Evolutionary conservation across 306 rosid species (phyloP).

Genomic region (Sophora flavescens): DNA sequence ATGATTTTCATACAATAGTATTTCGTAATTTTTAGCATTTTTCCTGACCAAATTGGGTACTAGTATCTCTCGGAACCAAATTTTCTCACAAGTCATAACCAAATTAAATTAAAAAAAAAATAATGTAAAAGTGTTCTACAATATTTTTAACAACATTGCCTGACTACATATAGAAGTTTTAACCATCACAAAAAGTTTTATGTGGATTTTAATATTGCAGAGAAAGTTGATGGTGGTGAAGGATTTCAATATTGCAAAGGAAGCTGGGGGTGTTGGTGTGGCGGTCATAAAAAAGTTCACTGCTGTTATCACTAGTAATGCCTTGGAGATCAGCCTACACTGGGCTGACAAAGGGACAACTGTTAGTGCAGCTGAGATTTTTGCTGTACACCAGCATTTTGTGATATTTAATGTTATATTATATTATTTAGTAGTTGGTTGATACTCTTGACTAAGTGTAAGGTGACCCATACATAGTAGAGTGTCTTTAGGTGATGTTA

Average conservation of each 20-base stretch:
- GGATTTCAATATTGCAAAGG: slow-evolving; percentile 49
- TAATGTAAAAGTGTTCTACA: not conserved
- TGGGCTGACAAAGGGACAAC: slow-evolving; percentile 54
- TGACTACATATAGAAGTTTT: not conserved
- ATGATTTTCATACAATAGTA: too few relatives aligned
- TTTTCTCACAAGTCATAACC: slow-evolving; percentile 20
- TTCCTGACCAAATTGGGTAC: not conserved
- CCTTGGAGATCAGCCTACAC: slow-evolving; percentile 42
- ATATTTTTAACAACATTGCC: not conserved
- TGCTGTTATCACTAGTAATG: slow-evolving; percentile 6
- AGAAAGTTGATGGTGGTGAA: slow-evolving; percentile 22
- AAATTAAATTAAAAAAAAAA: slow-evolving; percentile 3
- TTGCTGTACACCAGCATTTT: too few relatives aligned
- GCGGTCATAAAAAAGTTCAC: not conserved
- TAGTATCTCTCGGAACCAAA: slow-evolving; percentile 3
- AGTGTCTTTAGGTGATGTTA: too few relatives aligned
- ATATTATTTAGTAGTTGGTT: too few relatives aligned
- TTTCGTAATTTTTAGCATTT: too few relatives aligned
- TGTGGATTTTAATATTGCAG: slow-evolving; percentile 38
- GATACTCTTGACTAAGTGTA: too few relatives aligned
- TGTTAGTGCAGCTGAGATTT: too few relatives aligned
- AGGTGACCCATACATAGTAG: too few relatives aligned
- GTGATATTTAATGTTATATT: too few relatives aligned
- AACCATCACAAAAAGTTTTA: not conserved
- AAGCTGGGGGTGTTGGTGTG: slow-evolving; percentile 43